phyloP scores from a whole-genome alignment of 2,329 filamentous ascomycete genomes.

The Decorospora gaudefroyi region DNA sequence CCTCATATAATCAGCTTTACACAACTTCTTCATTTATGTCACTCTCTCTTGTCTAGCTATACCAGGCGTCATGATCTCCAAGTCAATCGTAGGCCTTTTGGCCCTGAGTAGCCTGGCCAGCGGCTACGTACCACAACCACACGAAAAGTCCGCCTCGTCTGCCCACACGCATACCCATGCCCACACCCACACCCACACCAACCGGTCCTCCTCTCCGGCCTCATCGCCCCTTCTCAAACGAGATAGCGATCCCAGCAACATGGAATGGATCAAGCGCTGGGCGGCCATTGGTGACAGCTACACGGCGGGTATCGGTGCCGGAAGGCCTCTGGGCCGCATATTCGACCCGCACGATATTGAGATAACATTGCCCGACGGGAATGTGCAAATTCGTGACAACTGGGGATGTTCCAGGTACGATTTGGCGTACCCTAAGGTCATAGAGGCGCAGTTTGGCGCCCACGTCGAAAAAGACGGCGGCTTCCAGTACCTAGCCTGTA shows the following conservation, averaged over 20 bases:
- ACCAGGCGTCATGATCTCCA: not conserved
- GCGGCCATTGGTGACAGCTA: conserved; percentile 9
- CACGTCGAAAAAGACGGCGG: conserved; percentile 7
- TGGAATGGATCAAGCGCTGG: conserved; percentile 9
- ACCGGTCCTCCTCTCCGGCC: not conserved
- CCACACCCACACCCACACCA: not conserved
- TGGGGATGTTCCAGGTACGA: conserved; percentile 6
- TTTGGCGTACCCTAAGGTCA: conserved; percentile 7
- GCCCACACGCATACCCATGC: not conserved
- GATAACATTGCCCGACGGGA: not conserved
- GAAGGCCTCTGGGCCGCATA: conserved; percentile 1
- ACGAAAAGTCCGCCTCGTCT: too few species aligned
- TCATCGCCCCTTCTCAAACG: not conserved
- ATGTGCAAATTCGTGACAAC: conserved; percentile 1
- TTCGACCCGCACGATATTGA: conserved; percentile 1
- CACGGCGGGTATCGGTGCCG: conserved; percentile 5
- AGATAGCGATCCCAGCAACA: not conserved
- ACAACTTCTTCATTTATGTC: not conserved
- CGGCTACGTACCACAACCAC: conserved; percentile 1
- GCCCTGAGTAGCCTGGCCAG: not conserved
- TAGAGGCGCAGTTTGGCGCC: conserved; percentile 8
- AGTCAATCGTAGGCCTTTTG: not conserved
- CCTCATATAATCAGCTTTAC: not conserved
- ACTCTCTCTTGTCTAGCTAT: not conserved
- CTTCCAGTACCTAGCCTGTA: conserved; percentile 11